Evolutionary conservation across 495 filamentous ascomycete species (phyloP), one percentile per base, ranked within the genome.

Genomic region (Talaromyces liani): DNA sequence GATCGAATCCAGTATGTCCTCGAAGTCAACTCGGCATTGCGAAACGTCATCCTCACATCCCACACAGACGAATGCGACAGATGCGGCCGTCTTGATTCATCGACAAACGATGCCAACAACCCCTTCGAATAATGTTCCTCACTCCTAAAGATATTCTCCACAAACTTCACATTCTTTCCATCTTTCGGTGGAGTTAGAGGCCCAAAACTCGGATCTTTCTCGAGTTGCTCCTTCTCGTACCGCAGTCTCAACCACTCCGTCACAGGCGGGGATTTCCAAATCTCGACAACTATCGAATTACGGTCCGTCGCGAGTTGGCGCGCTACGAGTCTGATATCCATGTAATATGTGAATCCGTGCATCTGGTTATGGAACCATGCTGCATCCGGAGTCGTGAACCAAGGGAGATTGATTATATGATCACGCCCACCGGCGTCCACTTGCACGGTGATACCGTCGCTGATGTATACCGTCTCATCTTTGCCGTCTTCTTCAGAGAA

Each of bases 401-500:
- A 62, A 25, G 60, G 60, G 14, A 62, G 39, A 41, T 62, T 62
- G 12, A 62, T 51, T 8, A 62, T 31, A 24, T 62, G 41, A 36
- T 62, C 45, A 1, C 18, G 4, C 2, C 27, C 45, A 18, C 60
- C 60, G 16, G 60, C 45, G 18, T 53, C 27, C 14, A 62, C 45
- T 18, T 51, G 22, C 7, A 36, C 47, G 14, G 4, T 31, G 22
- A 62, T 10, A 2, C 9, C 12, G 7, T 54, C 45, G 47, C 60
- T 62, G 45, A 62, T 31, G n/a, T 53, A 58, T 8, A 58, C n/a
- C 7, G 8, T 14, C 53, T 56, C 53, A 56, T 55, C 25, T 25
- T n/a, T 55, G 5, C 14, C 14, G 14, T 55, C 25, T 0, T 55
- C 25, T 9, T 49, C 45, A 22, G 6, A 12, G 3, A 56, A 6